Percentiles rank a stretch among this genome's conserved stretches.
These are phyloP conservation scores for Ogataea hybrid DNA, from an alignment of 1,139 yeast species.

Conservation along the genomic window DNA sequence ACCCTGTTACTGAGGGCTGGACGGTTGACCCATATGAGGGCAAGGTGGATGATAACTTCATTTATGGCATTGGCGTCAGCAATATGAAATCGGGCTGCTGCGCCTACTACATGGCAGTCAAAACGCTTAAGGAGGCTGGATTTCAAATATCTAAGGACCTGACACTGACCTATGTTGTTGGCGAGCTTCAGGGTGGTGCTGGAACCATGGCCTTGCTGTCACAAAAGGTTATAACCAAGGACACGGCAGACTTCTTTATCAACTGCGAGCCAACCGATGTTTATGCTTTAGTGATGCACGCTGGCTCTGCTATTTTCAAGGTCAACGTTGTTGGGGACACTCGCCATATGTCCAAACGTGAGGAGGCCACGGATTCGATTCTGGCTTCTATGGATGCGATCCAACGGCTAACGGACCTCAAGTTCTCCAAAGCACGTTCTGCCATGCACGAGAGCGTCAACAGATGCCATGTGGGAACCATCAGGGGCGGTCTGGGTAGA, in stretches of 20 bases:
- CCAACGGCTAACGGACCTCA: slow-evolving; percentile 18
- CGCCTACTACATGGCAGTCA: slow-evolving; percentile 33
- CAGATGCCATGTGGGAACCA: slow-evolving; percentile 24
- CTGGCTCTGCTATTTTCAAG: slow-evolving; percentile 23
- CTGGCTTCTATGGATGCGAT: slow-evolving; percentile 24
- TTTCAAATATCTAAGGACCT: slow-evolving; percentile 24
- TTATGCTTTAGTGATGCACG: slow-evolving; percentile 24
- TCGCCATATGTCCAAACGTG: slow-evolving; percentile 25
- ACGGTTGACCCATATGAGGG: slow-evolving; percentile 33
- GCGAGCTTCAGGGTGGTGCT: slow-evolving; percentile 25
- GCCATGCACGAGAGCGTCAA: slow-evolving; percentile 20
- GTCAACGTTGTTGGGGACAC: slow-evolving; percentile 25
- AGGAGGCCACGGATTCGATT: slow-evolving; percentile 25
- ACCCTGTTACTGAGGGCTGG: slow-evolving; percentile 34
- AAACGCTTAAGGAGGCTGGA: slow-evolving; percentile 26
- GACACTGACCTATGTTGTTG: slow-evolving; percentile 24
- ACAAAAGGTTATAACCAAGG: slow-evolving; percentile 16
- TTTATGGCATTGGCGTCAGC: slow-evolving; percentile 33
- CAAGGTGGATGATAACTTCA: slow-evolving; percentile 23
- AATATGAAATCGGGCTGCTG: slow-evolving; percentile 34
- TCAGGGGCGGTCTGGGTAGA: slow-evolving; percentile 24
- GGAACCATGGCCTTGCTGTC: slow-evolving; percentile 22
- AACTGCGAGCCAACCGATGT: slow-evolving; percentile 27
- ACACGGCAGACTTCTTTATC: slow-evolving; percentile 22
- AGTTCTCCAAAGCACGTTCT: slow-evolving; percentile 17